These are phyloP conservation scores for Chrysoporthe cubensis DNA, from an alignment of 2,329 filamentous ascomycete species.

Conservation along the genomic window DNA sequence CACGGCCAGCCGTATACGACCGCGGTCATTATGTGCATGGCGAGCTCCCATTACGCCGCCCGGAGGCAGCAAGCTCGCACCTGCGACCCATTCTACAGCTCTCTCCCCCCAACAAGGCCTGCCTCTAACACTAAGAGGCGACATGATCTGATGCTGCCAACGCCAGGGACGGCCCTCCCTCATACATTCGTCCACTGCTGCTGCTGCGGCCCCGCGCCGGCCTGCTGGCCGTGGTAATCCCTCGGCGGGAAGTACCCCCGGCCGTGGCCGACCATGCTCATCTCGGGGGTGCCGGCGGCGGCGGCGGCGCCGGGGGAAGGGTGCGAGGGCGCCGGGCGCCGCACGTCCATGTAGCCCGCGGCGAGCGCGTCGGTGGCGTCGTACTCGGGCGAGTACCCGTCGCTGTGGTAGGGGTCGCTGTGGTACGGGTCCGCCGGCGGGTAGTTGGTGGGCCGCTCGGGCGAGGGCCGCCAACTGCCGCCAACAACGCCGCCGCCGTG, in stretches of 20 bases:
- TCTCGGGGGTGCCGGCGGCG: not conserved
- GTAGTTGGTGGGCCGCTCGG: not conserved
- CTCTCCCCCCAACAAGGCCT: not conserved
- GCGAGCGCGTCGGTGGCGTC: not conserved
- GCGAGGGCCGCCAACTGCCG: not conserved
- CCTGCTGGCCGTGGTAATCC: constrained; percentile 1
- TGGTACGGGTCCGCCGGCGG: not conserved
- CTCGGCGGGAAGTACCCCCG: constrained; percentile 11
- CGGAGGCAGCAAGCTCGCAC: no score
- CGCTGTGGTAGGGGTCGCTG: not conserved
- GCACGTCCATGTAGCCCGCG: not conserved
- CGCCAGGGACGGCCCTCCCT: not conserved
- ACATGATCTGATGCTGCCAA: not conserved
- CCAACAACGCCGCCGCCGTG: not conserved
- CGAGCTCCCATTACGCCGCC: no score
- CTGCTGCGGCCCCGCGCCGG: not conserved
- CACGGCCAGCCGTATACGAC: no score
- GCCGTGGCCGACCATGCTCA: not conserved
- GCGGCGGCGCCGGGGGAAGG: not conserved
- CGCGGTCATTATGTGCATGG: not conserved
- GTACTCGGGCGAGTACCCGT: not conserved
- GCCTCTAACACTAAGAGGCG: not conserved
- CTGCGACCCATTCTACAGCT: not conserved
- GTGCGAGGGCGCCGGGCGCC: constrained; percentile 12
- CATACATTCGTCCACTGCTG: constrained; percentile 11